Evolutionary conservation across 306 rosid genomes (phyloP), one percentile per base, ranked within the genome.

Genomic region (Senna tora): DNA sequence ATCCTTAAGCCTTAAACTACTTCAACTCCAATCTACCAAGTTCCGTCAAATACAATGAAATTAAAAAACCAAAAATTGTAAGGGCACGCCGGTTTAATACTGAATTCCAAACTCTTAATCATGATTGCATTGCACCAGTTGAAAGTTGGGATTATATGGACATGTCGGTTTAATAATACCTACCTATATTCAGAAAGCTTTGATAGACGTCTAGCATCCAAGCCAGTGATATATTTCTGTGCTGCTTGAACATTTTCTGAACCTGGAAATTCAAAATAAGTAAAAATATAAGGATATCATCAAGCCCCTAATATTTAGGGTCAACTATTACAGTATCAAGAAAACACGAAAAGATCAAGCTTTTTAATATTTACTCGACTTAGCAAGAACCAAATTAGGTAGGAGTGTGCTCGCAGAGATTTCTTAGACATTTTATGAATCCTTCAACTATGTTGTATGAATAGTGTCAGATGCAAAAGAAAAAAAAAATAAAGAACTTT

Each of bases 201-300:
- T 3, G 99, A 88, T 58, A 94, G 72, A 6, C 99, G 96, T 75
- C 96, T 83, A 7, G 99, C 97, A 64, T 94, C 99, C 89, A 86
- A 85, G 75, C 99, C 97, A 17, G 99, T 94, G 54, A 94, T 86
- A 83, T 84, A 91, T 75, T 91, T 94, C 64, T 94, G 99, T 0
- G 87, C 87, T 54, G 93, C 96, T 83, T 87, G 99, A 60, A 94
- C 85, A 77, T 89, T 86, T 77, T 94, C 99, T 2, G 85, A 69
- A 82, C 97, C 99, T 91, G 84, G 66, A 79, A 77, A 77, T 50
- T 22, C 69, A 45, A 79, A 62, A 68, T 54, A 21, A 20, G 46
- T 16, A 13, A 20, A 42, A 59, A 71, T 34, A 71, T 57, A 42
- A 63, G 20, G 1, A 53, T 57, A 63, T 64, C 17, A 39, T 63